Conservation (phyloP, 2,329 filamentous ascomycete genomes). For the Clathrospora elynae region DNA sequence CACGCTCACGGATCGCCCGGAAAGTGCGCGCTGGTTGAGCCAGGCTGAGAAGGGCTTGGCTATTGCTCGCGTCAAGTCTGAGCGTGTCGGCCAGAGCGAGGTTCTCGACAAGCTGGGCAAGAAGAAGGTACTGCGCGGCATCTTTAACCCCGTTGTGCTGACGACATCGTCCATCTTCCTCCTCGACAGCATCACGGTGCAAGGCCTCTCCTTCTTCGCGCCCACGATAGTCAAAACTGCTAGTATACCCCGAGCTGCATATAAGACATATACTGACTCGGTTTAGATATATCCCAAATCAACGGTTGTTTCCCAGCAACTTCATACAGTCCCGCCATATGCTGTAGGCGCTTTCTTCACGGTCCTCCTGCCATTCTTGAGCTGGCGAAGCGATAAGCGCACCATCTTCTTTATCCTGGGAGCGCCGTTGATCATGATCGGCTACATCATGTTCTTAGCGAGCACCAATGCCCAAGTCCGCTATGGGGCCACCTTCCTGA, state of each 20-base stretch:
- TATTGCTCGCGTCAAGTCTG: constrained; percentile 69
- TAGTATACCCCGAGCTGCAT: too few species aligned
- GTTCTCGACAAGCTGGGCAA: constrained; percentile 68
- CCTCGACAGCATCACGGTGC: constrained; percentile 71
- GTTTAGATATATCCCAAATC: too few species aligned
- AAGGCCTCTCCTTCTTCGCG: constrained; percentile 71
- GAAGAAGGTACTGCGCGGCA: constrained; percentile 64
- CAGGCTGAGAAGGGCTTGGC: constrained; percentile 70
- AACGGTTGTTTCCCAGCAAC: constrained; percentile 67
- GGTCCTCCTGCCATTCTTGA: constrained; percentile 64
- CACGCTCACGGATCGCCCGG: constrained; percentile 71
- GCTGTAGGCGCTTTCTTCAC: constrained; percentile 71
- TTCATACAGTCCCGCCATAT: constrained; percentile 73
- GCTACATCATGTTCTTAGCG: constrained; percentile 72
- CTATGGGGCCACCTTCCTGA: constrained; percentile 73
- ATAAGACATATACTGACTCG: too few species aligned
- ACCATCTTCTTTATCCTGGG: constrained; percentile 65
- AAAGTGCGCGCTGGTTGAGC: constrained; percentile 68
- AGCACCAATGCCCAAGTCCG: constrained; percentile 56
- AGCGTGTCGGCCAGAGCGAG: constrained; percentile 65
- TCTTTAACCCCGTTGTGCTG: constrained; percentile 67
- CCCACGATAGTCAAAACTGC: constrained; percentile 73
- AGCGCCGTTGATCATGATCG: constrained; percentile 68
- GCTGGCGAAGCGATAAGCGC: constrained; percentile 65
- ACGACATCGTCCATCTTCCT: constrained; percentile 64